phyloP scores from a whole-genome alignment of 257 asterid species.

The Solanum ossicruentum region DNA sequence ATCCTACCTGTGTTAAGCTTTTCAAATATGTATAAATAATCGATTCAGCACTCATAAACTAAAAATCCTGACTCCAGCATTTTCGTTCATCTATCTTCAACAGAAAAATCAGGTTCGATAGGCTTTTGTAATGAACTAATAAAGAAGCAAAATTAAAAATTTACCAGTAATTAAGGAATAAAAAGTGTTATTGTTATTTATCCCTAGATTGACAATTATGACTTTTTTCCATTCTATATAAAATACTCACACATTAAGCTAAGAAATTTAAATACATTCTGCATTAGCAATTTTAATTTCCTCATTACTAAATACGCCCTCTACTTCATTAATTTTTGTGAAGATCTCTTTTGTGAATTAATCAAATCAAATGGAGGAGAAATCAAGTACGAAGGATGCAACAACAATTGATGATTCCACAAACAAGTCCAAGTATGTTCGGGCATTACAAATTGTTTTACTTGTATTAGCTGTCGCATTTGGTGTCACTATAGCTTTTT shows the following conservation, averaged over 20 bases:
- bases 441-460: not conserved
- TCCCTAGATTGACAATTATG: too few relatives aligned
- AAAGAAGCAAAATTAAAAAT: too few relatives aligned
- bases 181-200: too few relatives aligned
- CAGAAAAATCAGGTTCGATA: slow-evolving; percentile 45
- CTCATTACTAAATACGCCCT: too few relatives aligned
- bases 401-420: too few relatives aligned
- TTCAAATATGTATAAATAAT: not conserved
- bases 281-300: too few relatives aligned
- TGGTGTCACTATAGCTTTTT: not conserved
- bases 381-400: not conserved
- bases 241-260: rapidly evolving
- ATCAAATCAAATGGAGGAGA: not conserved
- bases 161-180: too few relatives aligned
- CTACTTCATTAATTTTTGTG: too few relatives aligned
- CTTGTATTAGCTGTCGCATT: not conserved
- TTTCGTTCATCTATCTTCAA: slow-evolving; percentile 11
- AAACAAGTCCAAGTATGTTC: not conserved
- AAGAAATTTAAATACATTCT: not conserved
- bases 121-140: slow-evolving; percentile 34
- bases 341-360: too few relatives aligned
- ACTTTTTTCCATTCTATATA: too few relatives aligned
- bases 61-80: not conserved
- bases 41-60: not conserved
- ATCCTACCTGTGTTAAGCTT: not conserved